Conservation (phyloP, 1,284 basidiomycete species). For the Puccinia hordei region DNA sequence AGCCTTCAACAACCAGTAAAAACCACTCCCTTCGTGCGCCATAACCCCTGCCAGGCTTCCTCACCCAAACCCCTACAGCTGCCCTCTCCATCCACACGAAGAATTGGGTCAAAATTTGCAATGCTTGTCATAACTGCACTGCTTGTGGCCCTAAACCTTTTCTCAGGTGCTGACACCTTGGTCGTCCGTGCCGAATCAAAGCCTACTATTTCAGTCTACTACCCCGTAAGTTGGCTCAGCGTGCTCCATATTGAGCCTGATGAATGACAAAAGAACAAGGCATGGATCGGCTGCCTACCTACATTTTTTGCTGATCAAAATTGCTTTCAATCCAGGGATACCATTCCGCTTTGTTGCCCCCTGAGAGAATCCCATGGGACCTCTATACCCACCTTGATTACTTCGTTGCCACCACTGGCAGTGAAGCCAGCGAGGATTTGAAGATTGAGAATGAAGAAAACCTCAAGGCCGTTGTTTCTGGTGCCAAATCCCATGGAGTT, state of each 20-base stretch:
- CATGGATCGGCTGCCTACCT: neutral
- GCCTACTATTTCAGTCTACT: slow-evolving; percentile 29
- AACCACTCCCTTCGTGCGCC: neutral
- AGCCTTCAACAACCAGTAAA: neutral
- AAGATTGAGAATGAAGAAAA: slow-evolving; percentile 44
- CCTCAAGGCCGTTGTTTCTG: slow-evolving; percentile 22
- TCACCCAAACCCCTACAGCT: neutral
- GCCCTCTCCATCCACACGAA: neutral
- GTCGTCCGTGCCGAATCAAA: slow-evolving; percentile 31
- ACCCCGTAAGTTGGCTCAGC: slow-evolving; percentile 18
- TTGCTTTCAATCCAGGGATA: slow-evolving; percentile 19
- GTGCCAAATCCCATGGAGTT: slow-evolving; percentile 39
- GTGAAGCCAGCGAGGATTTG: slow-evolving; percentile 13
- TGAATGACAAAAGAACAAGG: no score
- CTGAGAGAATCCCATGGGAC: slow-evolving; percentile 42
- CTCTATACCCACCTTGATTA: slow-evolving; percentile 43
- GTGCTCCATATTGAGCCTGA: neutral
- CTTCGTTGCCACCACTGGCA: slow-evolving; percentile 30
- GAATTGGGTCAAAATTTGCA: neutral
- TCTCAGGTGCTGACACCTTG: neutral
- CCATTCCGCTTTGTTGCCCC: slow-evolving; percentile 28
- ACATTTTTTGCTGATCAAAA: neutral
- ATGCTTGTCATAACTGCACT: slow-evolving; percentile 8
- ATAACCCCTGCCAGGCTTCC: neutral
- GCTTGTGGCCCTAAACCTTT: neutral